Base-by-base conservation (phyloP, 805 yeast genomes). In the Myxozyma vanderwaltii region DNA sequence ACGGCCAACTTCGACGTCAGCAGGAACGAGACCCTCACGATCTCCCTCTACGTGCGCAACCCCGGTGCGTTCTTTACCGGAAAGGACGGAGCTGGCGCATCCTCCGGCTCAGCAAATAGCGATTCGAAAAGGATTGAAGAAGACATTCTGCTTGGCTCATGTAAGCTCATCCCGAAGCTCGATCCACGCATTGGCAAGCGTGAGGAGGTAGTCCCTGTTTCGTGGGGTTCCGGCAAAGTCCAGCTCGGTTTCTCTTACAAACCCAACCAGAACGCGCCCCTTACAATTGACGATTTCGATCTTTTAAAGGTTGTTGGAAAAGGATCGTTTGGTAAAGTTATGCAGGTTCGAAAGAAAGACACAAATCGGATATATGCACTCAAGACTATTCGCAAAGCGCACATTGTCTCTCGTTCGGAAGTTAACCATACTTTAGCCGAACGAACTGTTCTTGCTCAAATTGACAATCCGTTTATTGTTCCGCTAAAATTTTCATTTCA, bases 281-380 rank as follows among this genome's bases (percentile, higher is more conserved):
- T 94, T 50, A 79, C 90, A 0, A 90, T 94, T 66, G 96, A 91
- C 58, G 97, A 92, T 70, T 92, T 94, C 75, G 96, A 91, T 68
- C 76, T 94, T 53, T 80, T 94, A 67, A 94, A 94, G 74, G 99
- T 94, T 23, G 90, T 94, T 56, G 99, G 99, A 38, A 94, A 94
- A 72, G 99, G 99, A 6, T 91, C 97, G 8, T 94, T 94, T 72
- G 99, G 99, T 53, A 94, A 94, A 75, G 99, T 94, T 54, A 94
- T 94, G 98, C 99, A 94, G 75, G 99, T 94, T 43, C 85, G 91
- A 64, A 94, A 94, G 75, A 89, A 89, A 68, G 99, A 94, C 74
- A 94, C 99, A 2, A 87, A 87, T 65, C 95, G 92, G 72, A 86
- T 94, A 24, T 94, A 94, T 73, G 99, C 99, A 1, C 78, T 94